Conservation (phyloP, 108 stramenopile genomes). For the Epithemia pelagica region DNA sequence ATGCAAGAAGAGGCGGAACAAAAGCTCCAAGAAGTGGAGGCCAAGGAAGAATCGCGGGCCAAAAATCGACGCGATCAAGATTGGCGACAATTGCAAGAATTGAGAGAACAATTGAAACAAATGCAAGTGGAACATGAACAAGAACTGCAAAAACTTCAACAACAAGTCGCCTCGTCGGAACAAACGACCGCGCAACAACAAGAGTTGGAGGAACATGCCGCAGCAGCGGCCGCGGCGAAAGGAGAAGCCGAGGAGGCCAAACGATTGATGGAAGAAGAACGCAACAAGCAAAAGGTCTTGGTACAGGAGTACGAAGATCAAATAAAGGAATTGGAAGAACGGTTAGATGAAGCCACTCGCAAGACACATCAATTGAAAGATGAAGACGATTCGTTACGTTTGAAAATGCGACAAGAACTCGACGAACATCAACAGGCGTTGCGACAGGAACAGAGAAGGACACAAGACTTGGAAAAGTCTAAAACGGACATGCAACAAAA, state of each 20-base stretch:
- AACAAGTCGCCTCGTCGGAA: not conserved
- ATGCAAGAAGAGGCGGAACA: slow-evolving; percentile 3
- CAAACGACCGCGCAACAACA: not conserved
- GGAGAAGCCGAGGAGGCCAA: not conserved
- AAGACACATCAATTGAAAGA: not conserved
- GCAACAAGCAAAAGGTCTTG: not conserved
- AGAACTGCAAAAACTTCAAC: not conserved
- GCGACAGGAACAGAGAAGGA: not conserved
- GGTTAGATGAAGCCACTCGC: not conserved
- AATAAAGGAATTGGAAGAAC: not conserved
- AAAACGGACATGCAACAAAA: not conserved
- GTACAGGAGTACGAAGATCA: not conserved
- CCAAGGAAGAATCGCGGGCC: slow-evolving; percentile 2
- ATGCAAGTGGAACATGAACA: slow-evolving; percentile 2
- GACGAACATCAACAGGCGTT: not conserved
- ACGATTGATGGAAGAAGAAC: not conserved
- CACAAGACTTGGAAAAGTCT: not conserved
- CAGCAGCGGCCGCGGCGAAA: not conserved
- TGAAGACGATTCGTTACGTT: not conserved
- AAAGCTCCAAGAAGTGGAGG: not conserved
- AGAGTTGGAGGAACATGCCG: not conserved
- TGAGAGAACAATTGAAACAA: slow-evolving; percentile 8
- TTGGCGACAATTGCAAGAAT: slow-evolving; percentile 1
- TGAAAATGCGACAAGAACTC: not conserved
- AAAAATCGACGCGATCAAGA: not conserved